These are phyloP conservation scores for Globisporangium irregulare DNA, from an alignment of 352 stramenopile genomes.

Conservation along the genomic window DNA sequence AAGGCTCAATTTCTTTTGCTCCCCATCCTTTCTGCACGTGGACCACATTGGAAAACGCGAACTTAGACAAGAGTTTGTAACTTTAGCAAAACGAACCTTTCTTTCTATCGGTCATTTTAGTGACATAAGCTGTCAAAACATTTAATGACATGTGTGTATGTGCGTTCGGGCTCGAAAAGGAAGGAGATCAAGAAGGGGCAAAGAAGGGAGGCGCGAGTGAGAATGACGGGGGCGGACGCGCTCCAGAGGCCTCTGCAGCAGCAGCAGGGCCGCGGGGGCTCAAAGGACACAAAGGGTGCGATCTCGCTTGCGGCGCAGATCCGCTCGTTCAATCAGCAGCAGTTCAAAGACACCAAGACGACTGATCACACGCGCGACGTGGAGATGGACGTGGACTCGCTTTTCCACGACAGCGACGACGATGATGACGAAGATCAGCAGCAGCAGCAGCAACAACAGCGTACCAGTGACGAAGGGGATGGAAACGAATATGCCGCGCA, in stretches of 20 bases:
- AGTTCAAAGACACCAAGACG: not conserved
- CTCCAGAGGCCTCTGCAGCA: not conserved
- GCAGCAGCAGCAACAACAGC: not conserved
- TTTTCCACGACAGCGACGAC: not conserved
- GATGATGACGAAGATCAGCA: constrained; percentile 1
- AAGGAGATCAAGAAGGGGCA: not conserved
- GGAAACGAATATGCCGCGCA: not conserved
- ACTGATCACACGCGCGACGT: not conserved
- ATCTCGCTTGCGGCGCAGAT: constrained; percentile 13
- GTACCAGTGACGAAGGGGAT: not conserved
- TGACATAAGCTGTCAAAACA: no score
- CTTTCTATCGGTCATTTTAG: no score
- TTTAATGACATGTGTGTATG: no score
- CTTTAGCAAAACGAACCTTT: not conserved
- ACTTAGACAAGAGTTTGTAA: not conserved
- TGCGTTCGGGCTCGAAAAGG: no score
- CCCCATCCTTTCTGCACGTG: not conserved
- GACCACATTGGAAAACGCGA: not conserved
- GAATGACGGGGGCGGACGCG: not conserved
- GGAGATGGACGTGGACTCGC: not conserved
- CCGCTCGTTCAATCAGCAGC: constrained; percentile 15
- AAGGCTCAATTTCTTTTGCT: not conserved
- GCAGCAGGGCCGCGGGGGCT: not conserved
- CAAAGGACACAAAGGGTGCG: not conserved
- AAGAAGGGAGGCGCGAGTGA: not conserved